A percentile compares a stretch with the other conserved stretches of the same genome.
These are phyloP conservation scores for Aureobasidium sp. DNA, from an alignment of 2,329 filamentous ascomycete genomes.

Conservation along the genomic window DNA sequence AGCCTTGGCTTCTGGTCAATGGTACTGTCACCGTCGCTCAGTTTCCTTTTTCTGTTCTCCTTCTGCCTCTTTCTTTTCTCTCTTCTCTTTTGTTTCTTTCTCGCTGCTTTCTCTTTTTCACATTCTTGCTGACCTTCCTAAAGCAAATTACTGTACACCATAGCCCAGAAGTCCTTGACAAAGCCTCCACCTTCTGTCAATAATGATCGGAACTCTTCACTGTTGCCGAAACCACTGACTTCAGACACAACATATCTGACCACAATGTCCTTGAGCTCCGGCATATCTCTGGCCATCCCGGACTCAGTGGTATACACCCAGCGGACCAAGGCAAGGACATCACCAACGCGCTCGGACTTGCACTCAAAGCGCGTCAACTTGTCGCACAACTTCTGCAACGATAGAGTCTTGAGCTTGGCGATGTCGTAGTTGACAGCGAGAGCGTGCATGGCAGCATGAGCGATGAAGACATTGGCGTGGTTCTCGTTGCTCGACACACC, in stretches of 20 bases:
- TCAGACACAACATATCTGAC: slow-evolving; percentile 1
- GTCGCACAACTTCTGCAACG: neutral
- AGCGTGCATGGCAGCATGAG: slow-evolving; percentile 2
- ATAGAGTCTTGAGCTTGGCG: neutral
- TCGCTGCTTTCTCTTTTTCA: neutral
- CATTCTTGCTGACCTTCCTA: neutral
- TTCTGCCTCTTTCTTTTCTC: neutral
- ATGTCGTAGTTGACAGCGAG: neutral
- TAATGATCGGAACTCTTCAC: neutral
- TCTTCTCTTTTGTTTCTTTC: neutral
- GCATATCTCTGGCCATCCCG: neutral
- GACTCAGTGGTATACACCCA: neutral
- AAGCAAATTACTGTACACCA: neutral
- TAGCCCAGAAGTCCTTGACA: neutral
- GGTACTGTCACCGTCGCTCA: too few relatives aligned
- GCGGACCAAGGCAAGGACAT: neutral
- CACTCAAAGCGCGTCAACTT: neutral
- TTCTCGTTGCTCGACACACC: neutral
- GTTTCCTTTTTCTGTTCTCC: neutral
- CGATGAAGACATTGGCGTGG: slow-evolving; percentile 7
- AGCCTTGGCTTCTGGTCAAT: too few relatives aligned
- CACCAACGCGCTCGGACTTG: neutral
- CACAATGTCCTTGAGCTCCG: neutral
- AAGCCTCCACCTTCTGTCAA: neutral
- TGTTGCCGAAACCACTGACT: neutral